Conservation (phyloP, 495 filamentous ascomycete species). For the Penicillium alfredii region DNA sequence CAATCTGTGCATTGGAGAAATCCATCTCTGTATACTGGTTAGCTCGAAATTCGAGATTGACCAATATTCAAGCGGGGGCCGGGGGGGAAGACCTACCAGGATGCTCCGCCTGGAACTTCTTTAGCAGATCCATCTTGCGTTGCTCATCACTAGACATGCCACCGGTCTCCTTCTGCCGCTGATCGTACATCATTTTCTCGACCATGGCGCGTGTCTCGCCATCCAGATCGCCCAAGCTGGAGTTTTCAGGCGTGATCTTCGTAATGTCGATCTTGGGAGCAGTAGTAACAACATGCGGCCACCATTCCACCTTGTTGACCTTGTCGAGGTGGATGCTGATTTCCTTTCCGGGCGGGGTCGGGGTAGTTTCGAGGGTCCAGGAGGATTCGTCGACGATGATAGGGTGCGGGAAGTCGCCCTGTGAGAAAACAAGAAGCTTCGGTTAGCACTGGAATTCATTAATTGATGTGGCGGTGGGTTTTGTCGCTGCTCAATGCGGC, state of each 20-base stretch:
- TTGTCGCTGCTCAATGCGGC: too few relatives aligned
- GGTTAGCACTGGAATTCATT: too few relatives aligned
- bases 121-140: constrained; percentile 84
- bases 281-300: constrained; percentile 78
- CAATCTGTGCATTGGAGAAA: constrained; percentile 44
- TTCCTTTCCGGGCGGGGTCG: constrained; percentile 59
- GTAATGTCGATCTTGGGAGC: constrained; percentile 84
- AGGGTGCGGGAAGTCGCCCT: constrained; percentile 81
- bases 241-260: constrained; percentile 91
- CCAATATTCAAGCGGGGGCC: not conserved
- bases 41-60: not conserved
- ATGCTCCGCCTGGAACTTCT: constrained; percentile 82
- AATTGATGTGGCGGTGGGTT: too few relatives aligned
- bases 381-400: constrained; percentile 81
- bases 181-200: constrained; percentile 99
- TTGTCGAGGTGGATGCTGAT: constrained; percentile 93
- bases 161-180: constrained; percentile 92
- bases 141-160: constrained; percentile 84
- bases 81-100: constrained; percentile 69
- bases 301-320: constrained; percentile 96
- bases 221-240: constrained; percentile 83
- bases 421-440: not conserved
- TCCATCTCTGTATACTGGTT: constrained; percentile 39
- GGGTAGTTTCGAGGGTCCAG: constrained; percentile 78
- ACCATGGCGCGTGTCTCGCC: constrained; percentile 97